Base-by-base conservation (phyloP, 305 asterid genomes). In the Coffea humblotiana region DNA sequence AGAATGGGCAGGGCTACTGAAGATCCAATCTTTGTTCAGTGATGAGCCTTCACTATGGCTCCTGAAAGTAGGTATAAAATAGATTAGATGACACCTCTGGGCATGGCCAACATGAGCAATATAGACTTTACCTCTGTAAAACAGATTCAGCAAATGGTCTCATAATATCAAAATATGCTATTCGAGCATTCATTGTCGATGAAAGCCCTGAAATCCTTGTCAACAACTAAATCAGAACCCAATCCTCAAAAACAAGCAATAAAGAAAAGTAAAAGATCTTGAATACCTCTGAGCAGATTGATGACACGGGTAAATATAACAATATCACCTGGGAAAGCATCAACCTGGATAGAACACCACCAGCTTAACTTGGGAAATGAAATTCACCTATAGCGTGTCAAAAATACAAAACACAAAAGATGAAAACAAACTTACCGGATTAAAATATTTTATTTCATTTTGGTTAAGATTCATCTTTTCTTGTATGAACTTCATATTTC, bases 291-390 rank as follows among this genome's bases (percentile, higher is more conserved):
- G 69, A 96, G 97, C 82, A 96, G 97, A 90, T 96, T 96, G 88
- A 96, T 87, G 80, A 96, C 98, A 82, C 99, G 90, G 79, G 95
- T 82, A 87, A 96, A 96, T 88, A 96, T 96, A 84, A 96, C 92
- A 82, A 94, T 92, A 86, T 96, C 99, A 77, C 99, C 97, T n/a
- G 99, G 99, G 85, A 96, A 96, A 86, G 99, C 99, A 90, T 96
- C 98, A 80, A 96, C 93, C 99, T 96, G 93, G 81, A 83, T 71
- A 85, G 73, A 70, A 76, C 52, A 78, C 70, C 12, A 78, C 71
- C 35, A 79, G 82, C 16, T 40, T 43, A 47, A 12, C 70, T 83
- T 58, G 63, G 71, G 11, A 16, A 16, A 63, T 11, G 52, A 35
- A 37, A 76, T 0, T 19, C 69, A 54, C 18, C 6, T 10, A 58